phyloP scores from a whole-genome alignment of 2,329 filamentous ascomycete species.

The Diplodia intermedia region DNA sequence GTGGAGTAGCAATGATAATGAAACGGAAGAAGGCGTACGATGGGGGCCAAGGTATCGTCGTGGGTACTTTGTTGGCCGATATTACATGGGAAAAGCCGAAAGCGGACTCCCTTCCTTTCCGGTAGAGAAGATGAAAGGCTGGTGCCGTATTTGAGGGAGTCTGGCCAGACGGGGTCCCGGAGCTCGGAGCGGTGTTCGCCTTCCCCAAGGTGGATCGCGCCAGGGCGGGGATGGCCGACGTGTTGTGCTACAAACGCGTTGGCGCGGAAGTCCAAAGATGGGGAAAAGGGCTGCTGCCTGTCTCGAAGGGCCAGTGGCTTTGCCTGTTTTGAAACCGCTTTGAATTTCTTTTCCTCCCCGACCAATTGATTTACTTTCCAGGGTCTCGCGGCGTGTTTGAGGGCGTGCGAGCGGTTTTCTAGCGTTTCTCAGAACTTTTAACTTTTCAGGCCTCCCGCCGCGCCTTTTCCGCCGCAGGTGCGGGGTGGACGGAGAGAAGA shows the following conservation, averaged over 20 bases:
- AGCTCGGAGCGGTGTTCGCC: background rate
- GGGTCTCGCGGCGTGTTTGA: background rate
- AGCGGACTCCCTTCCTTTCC: background rate
- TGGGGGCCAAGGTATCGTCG: background rate
- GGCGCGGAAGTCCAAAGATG: background rate
- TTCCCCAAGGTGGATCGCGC: background rate
- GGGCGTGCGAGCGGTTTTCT: background rate
- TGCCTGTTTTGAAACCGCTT: background rate
- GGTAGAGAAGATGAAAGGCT: background rate
- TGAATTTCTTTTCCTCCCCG: background rate
- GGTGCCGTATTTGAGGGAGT: background rate
- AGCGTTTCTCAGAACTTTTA: background rate
- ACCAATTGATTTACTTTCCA: background rate
- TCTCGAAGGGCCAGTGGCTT: background rate
- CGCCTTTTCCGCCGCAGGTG: background rate
- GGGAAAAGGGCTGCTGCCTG: too few relatives aligned
- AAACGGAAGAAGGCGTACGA: background rate
- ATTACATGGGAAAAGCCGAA: background rate
- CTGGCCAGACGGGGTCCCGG: background rate
- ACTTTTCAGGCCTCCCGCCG: background rate
- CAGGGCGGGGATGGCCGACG: slow-evolving; percentile 1
- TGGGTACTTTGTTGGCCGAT: slow-evolving; percentile 1
- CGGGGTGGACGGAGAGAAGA: background rate
- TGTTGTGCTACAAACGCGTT: background rate
- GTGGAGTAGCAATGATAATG: background rate